These are phyloP conservation scores for Kentomonas sorsogonicus DNA, from an alignment of 208 protist species.

Conservation along the genomic window DNA sequence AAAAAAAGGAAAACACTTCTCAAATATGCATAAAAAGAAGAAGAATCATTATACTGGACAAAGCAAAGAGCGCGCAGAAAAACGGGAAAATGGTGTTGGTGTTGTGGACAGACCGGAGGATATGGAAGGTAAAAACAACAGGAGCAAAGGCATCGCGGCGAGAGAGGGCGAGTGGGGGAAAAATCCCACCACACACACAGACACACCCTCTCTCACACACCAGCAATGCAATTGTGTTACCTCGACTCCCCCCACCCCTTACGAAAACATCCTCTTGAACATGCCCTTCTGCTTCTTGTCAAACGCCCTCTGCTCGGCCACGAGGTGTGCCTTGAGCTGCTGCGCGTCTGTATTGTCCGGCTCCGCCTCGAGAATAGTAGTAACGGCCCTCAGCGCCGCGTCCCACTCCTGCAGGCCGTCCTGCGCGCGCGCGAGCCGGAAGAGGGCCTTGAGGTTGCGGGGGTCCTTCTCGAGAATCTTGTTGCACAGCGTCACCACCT, in stretches of 20 bases:
- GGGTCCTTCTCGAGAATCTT: constrained; percentile 62
- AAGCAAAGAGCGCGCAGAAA: constrained; percentile 2
- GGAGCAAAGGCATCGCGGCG: no score
- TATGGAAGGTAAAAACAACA: no score
- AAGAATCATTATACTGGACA: not conserved
- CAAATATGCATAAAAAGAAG: constrained; percentile 5
- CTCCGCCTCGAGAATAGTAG: constrained; percentile 46
- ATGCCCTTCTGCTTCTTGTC: constrained; percentile 72
- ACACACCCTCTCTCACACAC: no score
- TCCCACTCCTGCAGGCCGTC: constrained; percentile 70
- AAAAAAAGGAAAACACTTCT: constrained; percentile 10
- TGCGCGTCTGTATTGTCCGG: constrained; percentile 57
- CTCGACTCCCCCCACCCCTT: not conserved
- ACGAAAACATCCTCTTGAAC: constrained; percentile 85
- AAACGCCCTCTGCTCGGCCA: constrained; percentile 46
- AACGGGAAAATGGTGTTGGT: no score
- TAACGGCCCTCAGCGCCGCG: constrained; percentile 32
- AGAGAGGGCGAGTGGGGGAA: no score
- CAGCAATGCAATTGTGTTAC: not conserved
- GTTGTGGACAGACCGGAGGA: no score
- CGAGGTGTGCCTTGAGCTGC: constrained; percentile 38
- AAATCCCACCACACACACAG: no score
- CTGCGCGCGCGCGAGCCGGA: constrained; percentile 65
- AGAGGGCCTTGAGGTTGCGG: constrained; percentile 68
- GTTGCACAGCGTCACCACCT: constrained; percentile 46